Evolutionary conservation across 2,329 filamentous ascomycete genomes (phyloP).

Genomic region (Hypoxylon sp.): DNA sequence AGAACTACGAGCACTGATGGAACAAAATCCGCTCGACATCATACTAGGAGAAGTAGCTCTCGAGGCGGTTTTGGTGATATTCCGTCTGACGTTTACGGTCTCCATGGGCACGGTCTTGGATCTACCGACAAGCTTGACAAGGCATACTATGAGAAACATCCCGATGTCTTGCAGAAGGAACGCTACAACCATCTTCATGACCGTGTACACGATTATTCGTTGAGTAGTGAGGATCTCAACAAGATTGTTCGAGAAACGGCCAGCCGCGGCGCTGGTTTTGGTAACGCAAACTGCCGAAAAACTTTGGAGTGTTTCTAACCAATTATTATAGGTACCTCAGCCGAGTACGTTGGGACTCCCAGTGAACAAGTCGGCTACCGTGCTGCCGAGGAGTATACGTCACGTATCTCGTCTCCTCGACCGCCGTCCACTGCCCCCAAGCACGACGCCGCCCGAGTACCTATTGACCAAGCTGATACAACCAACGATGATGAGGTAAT

Average conservation of each 20-base stretch:
- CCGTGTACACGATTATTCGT: constrained; percentile 77
- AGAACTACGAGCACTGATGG: constrained; percentile 56
- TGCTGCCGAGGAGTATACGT: constrained; percentile 85
- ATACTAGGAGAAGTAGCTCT: constrained; percentile 79
- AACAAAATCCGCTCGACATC: constrained; percentile 60
- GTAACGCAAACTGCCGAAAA: constrained; percentile 57
- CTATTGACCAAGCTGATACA: constrained; percentile 48
- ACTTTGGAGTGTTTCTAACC: constrained; percentile 52
- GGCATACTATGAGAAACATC: constrained; percentile 93
- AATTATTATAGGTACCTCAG: constrained; percentile 69
- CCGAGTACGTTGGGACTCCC: constrained; percentile 78
- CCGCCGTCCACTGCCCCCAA: constrained; percentile 62
- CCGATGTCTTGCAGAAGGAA: constrained; percentile 83
- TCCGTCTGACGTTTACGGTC: constrained; percentile 91
- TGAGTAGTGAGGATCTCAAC: constrained; percentile 92
- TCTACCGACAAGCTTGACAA: constrained; percentile 87
- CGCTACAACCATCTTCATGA: constrained; percentile 69
- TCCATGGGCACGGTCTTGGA: constrained; percentile 86
- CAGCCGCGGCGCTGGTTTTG: constrained; percentile 64
- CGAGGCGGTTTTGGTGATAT: constrained; percentile 72
- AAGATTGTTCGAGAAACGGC: constrained; percentile 84
- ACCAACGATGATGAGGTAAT: constrained; percentile 73
- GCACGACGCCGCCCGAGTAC: constrained; percentile 51
- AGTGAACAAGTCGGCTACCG: constrained; percentile 92
- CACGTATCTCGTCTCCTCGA: constrained; percentile 70